These are phyloP conservation scores for Cladorrhinum sp. DNA, from an alignment of 2,329 filamentous ascomycete genomes.

Conservation along the genomic window DNA sequence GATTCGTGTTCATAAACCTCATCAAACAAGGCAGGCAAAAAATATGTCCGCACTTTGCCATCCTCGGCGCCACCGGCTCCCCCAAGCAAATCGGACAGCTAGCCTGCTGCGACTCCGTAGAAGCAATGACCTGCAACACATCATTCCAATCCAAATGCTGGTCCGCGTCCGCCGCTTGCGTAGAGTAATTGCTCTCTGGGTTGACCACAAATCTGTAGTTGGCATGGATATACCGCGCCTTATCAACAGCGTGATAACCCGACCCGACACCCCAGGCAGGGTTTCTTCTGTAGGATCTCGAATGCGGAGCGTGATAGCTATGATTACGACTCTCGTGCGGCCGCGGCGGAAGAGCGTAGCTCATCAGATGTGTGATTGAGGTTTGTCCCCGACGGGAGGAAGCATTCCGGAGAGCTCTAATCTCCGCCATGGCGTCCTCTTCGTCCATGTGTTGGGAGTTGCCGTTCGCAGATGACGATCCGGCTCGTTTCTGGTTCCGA, in stretches of 20 bases:
- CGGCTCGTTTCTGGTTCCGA: conserved; percentile 73
- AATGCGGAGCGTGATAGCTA: conserved; percentile 47
- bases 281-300: conserved; percentile 63
- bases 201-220: conserved; percentile 97
- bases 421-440: conserved; percentile 85
- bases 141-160: conserved; percentile 86
- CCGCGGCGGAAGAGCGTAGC: conserved; percentile 77
- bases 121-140: conserved; percentile 88
- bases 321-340: conserved; percentile 48
- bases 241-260: conserved; percentile 86
- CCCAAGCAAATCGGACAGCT: conserved; percentile 95
- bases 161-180: conserved; percentile 82
- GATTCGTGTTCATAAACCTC: conserved; percentile 87
- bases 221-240: conserved; percentile 85
- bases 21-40: conserved; percentile 93
- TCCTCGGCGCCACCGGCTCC: conserved; percentile 86
- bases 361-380: conserved; percentile 94
- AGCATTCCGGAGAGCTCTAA: conserved; percentile 56
- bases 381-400: conserved; percentile 84
- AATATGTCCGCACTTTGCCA: conserved; percentile 96
- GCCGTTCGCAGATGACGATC: conserved; percentile 26
- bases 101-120: conserved; percentile 79
- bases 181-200: conserved; percentile 73
- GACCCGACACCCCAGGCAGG: conserved; percentile 83
- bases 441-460: conserved; percentile 49